A percentile compares a stretch with the other conserved stretches of the same genome.
Evolutionary conservation across 768 basidiomycete species (phyloP).

Genomic region (Trametes meyenii): DNA sequence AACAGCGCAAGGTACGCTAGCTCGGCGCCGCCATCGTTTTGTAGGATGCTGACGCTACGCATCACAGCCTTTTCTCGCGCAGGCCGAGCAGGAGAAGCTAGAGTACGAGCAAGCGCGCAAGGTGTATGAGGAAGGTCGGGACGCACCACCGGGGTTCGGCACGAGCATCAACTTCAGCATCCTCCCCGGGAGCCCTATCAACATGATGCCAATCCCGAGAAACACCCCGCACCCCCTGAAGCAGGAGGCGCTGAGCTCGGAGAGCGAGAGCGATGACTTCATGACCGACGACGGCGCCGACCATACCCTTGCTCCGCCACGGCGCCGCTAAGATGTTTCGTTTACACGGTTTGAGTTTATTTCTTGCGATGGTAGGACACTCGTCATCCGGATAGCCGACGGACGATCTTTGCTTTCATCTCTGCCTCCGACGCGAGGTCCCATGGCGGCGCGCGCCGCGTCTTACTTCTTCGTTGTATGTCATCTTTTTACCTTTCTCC

Average conservation of each 20-base stretch:
- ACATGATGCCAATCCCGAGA: constrained; percentile 43
- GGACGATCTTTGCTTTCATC: constrained; percentile 13
- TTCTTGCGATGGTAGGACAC: constrained; percentile 16
- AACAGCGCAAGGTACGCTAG: constrained; percentile 80
- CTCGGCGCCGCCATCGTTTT: neutral
- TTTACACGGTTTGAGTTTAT: neutral
- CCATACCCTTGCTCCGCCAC: constrained; percentile 22
- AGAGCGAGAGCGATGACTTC: constrained; percentile 62
- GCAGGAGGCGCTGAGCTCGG: constrained; percentile 62
- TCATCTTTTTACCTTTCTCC: constrained; percentile 8
- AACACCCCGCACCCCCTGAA: constrained; percentile 50
- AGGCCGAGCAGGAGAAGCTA: constrained; percentile 94
- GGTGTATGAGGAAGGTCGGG: constrained; percentile 79
- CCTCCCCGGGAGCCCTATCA: constrained; percentile 65
- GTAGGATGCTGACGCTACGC: constrained; percentile 22
- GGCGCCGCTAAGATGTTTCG: constrained; percentile 23
- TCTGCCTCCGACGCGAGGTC: constrained; percentile 4
- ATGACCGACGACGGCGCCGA: constrained; percentile 29
- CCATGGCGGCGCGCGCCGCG: constrained; percentile 14
- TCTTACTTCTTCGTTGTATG: constrained; percentile 18
- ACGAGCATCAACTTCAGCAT: constrained; percentile 83
- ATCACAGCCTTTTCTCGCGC: constrained; percentile 82
- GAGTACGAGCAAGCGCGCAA: constrained; percentile 87
- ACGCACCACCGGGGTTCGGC: constrained; percentile 52
- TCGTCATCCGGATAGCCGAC: constrained; percentile 14